Conservation (phyloP, 768 basidiomycete species). For the Phaffia australis region DNA sequence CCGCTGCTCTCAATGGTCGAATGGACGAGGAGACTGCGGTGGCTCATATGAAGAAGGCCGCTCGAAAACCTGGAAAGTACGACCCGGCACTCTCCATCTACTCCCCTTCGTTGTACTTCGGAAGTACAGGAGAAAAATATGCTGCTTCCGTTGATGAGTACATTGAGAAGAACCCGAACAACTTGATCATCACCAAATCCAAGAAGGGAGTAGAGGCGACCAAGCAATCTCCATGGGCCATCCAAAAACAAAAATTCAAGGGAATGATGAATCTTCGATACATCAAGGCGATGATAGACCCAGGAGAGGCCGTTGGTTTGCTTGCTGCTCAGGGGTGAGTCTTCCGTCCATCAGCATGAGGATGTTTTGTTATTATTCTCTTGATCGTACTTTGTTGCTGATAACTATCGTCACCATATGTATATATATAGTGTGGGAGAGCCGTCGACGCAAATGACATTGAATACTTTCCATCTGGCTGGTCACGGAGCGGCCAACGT, state of each 20-base stretch:
- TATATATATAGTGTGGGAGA: slow-evolving; percentile 66
- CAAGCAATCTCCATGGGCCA: slow-evolving; percentile 26
- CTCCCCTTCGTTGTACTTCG: slow-evolving; percentile 67
- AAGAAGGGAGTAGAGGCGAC: slow-evolving; percentile 25
- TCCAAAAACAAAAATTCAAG: slow-evolving; percentile 52
- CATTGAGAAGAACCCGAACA: slow-evolving; percentile 58
- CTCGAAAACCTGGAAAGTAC: slow-evolving; percentile 55
- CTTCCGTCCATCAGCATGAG: neutral
- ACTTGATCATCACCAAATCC: slow-evolving; percentile 37
- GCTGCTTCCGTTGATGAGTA: slow-evolving; percentile 70
- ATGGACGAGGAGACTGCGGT: slow-evolving; percentile 55
- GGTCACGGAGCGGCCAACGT: slow-evolving; percentile 99
- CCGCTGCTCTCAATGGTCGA: slow-evolving; percentile 48
- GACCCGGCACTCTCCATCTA: slow-evolving; percentile 64
- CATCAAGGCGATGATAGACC: slow-evolving; percentile 83
- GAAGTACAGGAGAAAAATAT: slow-evolving; percentile 85
- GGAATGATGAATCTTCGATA: slow-evolving; percentile 84
- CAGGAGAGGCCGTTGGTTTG: slow-evolving; percentile 95
- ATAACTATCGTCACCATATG: neutral
- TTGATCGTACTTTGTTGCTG: neutral
- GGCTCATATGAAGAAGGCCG: slow-evolving; percentile 74
- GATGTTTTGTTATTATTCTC: neutral
- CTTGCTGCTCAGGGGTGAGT: slow-evolving; percentile 91
- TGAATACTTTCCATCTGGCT: slow-evolving; percentile 99
- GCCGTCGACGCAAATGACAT: slow-evolving; percentile 98